Evolutionary conservation across 2,329 filamentous ascomycete genomes (phyloP).

Genomic region (Fusarium ambrosium): DNA sequence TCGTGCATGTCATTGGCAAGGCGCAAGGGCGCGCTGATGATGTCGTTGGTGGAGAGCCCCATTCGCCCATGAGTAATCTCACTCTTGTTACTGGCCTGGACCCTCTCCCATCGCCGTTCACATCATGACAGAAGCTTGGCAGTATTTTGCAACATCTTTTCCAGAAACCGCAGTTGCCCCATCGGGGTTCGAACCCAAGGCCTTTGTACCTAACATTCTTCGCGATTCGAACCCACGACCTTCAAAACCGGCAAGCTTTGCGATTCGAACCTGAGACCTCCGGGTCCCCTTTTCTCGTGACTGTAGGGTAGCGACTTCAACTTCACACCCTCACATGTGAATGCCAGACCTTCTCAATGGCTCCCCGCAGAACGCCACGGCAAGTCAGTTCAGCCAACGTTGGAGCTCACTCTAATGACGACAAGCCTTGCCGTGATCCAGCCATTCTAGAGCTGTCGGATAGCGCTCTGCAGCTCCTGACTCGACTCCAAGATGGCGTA

Average conservation of each 20-base stretch:
- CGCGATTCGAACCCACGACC: background rate
- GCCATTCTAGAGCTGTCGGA: background rate
- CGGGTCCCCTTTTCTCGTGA: background rate
- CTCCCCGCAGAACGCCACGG: background rate
- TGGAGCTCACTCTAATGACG: background rate
- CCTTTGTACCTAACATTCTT: background rate
- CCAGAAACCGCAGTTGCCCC: too few species aligned
- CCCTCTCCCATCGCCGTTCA: too few species aligned
- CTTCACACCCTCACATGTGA: background rate
- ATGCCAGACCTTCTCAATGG: background rate
- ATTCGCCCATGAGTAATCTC: background rate
- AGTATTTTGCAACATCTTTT: too few species aligned
- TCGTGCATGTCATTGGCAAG: conserved; percentile 16
- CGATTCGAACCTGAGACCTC: background rate
- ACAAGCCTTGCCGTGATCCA: background rate
- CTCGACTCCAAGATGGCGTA: background rate
- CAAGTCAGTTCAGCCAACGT: background rate
- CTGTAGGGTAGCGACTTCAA: background rate
- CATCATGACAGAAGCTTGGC: background rate
- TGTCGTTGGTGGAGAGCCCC: background rate
- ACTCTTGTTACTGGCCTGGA: background rate
- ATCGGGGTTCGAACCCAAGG: background rate
- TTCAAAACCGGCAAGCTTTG: background rate
- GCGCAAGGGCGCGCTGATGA: conserved; percentile 14
- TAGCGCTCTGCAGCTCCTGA: background rate